These are phyloP conservation scores for Triglochin maritima DNA, from an alignment of 106 monocot genomes.

Conservation along the genomic window DNA sequence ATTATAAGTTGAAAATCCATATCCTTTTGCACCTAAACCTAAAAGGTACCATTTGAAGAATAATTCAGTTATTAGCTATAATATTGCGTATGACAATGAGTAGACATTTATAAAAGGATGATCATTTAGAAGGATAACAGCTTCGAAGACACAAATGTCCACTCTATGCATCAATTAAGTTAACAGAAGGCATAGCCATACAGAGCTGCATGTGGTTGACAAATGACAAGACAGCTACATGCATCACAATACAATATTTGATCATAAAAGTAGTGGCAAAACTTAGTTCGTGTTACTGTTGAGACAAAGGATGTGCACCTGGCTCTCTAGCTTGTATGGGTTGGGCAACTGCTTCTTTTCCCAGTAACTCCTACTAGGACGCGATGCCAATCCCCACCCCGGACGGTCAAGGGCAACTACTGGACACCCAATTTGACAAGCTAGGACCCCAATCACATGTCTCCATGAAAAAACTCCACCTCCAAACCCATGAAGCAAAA, in stretches of 20 bases:
- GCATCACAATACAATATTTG: no score
- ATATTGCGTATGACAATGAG: no score
- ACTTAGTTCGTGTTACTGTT: not conserved
- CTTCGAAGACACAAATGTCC: not conserved
- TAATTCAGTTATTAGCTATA: no score
- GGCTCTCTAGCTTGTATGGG: conserved; percentile 70
- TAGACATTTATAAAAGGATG: no score
- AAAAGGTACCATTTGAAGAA: no score
- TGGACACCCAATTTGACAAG: conserved; percentile 40
- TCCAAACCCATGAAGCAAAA: conserved; percentile 88
- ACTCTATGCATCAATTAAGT: not conserved
- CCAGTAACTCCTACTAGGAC: conserved; percentile 66
- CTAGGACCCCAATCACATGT: conserved; percentile 43
- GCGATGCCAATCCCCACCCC: conserved; percentile 79
- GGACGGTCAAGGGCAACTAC: conserved; percentile 82
- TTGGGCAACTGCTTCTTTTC: conserved; percentile 50
- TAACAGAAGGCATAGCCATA: not conserved
- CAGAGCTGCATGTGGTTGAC: no score
- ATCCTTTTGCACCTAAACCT: no score
- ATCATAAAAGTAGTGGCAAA: no score
- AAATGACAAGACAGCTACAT: no score
- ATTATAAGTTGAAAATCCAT: no score
- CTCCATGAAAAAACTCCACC: conserved; percentile 88
- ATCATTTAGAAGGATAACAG: no score
- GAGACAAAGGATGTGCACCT: conserved; percentile 26